phyloP scores from a whole-genome alignment of 305 asterid species.

The Salvia sclarea region DNA sequence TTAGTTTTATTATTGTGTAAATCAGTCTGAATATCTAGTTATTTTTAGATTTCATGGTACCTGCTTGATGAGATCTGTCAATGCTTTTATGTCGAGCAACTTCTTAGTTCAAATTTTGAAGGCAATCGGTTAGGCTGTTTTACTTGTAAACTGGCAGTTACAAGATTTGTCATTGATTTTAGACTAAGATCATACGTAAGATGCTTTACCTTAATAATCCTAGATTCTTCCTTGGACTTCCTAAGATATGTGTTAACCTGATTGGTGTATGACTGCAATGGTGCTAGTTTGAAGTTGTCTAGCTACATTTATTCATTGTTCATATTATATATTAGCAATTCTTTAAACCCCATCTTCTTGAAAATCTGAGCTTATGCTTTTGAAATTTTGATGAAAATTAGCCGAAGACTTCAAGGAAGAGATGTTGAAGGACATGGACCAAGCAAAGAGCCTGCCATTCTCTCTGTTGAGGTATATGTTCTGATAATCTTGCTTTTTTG shows the following conservation, averaged over 20 bases:
- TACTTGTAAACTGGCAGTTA: neutral
- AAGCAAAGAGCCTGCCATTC: constrained; percentile 71
- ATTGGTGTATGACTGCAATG: neutral
- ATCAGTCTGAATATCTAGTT: neutral
- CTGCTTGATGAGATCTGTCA: constrained; percentile 3
- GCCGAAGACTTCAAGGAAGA: constrained; percentile 54
- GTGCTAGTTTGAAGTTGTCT: neutral
- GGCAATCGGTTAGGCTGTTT: too few relatives aligned
- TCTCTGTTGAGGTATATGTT: constrained; percentile 83
- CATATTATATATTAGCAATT: neutral
- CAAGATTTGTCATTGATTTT: neutral
- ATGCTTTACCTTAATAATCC: neutral
- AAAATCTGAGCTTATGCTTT: constrained; percentile 26
- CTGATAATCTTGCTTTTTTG: constrained; percentile 10
- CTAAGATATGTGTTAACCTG: constrained; percentile 3
- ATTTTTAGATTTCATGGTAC: neutral
- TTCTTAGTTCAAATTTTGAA: neutral
- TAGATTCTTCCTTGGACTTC: neutral
- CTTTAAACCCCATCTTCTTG: constrained; percentile 2
- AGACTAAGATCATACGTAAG: neutral
- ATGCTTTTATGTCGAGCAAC: neutral
- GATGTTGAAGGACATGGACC: constrained; percentile 59
- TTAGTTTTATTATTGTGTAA: neutral
- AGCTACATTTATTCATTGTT: neutral
- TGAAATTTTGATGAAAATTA: constrained; percentile 33